These are phyloP conservation scores for Barnettozyma sucrosica DNA, from an alignment of 805 yeast genomes.

Conservation along the genomic window DNA sequence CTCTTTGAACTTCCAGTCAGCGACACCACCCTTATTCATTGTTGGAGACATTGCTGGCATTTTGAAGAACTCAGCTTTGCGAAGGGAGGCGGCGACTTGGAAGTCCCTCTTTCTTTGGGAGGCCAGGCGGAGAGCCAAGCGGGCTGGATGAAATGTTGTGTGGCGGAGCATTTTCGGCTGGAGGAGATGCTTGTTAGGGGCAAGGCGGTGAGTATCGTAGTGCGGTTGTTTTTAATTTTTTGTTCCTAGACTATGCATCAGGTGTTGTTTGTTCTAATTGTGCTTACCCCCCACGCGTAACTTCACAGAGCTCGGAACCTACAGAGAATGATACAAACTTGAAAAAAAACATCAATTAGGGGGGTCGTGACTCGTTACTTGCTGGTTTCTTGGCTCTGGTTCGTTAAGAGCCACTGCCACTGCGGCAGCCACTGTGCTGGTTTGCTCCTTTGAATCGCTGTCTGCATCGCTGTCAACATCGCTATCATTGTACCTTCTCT, in stretches of 20 bases:
- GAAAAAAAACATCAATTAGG: background rate
- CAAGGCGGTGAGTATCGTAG: background rate
- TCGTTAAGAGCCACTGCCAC: constrained; percentile 11
- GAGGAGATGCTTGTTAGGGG: background rate
- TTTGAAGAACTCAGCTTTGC: constrained; percentile 44
- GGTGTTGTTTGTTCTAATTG: background rate
- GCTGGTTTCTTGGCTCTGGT: background rate
- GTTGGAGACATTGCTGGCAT: constrained; percentile 99
- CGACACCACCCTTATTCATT: constrained; percentile 93
- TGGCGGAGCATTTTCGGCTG: constrained; percentile 11
- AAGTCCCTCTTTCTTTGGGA: constrained; percentile 13
- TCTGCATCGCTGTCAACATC: background rate
- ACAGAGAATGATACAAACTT: background rate
- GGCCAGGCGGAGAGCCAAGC: background rate
- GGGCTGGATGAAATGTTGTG: background rate
- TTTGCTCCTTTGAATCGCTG: background rate
- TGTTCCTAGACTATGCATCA: background rate
- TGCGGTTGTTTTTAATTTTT: background rate
- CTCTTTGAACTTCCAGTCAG: constrained; percentile 79
- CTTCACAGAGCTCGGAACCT: background rate
- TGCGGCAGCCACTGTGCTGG: constrained; percentile 4
- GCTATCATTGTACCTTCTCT: constrained; percentile 4
- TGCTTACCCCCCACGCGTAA: constrained; percentile 6
- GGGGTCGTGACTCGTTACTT: background rate
- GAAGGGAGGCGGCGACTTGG: constrained; percentile 20